Evolutionary conservation across 2,329 filamentous ascomycete species (phyloP), one percentile per base, ranked within the genome.

Genomic region (Cryoendolithus antarcticus): DNA sequence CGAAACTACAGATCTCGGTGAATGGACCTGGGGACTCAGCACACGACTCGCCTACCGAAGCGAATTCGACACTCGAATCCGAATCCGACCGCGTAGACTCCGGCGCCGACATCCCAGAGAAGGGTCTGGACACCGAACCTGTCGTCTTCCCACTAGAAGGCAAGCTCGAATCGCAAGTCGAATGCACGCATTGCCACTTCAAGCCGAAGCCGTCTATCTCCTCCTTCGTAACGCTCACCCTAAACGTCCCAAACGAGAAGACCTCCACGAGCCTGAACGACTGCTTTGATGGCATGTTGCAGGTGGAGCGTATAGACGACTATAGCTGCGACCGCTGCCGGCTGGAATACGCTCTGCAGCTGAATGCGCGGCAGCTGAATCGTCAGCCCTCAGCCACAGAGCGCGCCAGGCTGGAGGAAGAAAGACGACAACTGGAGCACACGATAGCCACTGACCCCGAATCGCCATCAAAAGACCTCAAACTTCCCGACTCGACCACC

Each of bases 291-390:
- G 83, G 83, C 31, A 80, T 95, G 61, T 80, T 98, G 49, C 94
- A 94, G 62, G 86, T 85, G 0, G 91, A 98, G 60, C 82, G 86
- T 57, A 95, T 98, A 48, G 89, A 96, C 46, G 91, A 94, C 58
- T 98, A 93, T 68, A 88, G 84, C 50, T 98, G 91, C 64, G 91
- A 95, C 53, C 83, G 79, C 62, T 98, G 91, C 56, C 77, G 86
- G 13, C 69, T 98, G n/a, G 63, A 84, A 32, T 82, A 94, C 58
- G 86, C 86, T 3, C 64, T 84, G 38, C 67, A 77, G 24, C 62
- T 71, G 37, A 74, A 85, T 46, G 66, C 75, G 45, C 64, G 68
- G 5, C 77, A 86, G 46, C 57, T 80, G 28, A 61, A 65, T 28
- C 72, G 65, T 40, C 68, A 73, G 3, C 68, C 59, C 12, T 40